A percentile compares a stretch with the other conserved stretches of the same genome.
Conservation (phyloP, 2,329 filamentous ascomycete genomes). For the Davidsoniella eucalypti region DNA sequence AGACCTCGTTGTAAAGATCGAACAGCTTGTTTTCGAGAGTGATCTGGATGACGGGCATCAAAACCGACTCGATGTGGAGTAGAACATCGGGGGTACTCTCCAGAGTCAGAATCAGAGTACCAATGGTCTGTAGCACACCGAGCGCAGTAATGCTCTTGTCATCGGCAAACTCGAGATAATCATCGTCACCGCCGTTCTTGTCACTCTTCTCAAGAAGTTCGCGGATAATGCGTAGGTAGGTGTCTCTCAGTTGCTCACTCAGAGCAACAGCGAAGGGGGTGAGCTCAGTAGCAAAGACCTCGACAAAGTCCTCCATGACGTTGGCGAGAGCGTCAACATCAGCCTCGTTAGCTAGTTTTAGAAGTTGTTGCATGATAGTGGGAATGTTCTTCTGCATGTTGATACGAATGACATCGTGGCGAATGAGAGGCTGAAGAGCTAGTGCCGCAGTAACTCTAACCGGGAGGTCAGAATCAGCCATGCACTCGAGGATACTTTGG, state of each 20-base stretch:
- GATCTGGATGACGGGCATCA: conserved; percentile 94
- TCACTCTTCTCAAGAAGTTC: conserved; percentile 82
- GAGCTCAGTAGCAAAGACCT: conserved; percentile 92
- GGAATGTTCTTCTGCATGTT: conserved; percentile 98
- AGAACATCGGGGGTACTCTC: conserved; percentile 96
- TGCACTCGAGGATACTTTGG: conserved; percentile 88
- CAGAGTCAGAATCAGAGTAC: conserved; percentile 86
- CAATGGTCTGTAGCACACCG: conserved; percentile 92
- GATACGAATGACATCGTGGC: conserved; percentile 81
- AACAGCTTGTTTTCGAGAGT: conserved; percentile 97
- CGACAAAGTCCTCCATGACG: conserved; percentile 99
- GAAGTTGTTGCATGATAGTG: conserved; percentile 96
- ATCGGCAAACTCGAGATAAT: conserved; percentile 82
- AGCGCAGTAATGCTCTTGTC: conserved; percentile 98
- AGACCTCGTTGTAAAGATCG: conserved; percentile 93
- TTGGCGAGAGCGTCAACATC: conserved; percentile 95
- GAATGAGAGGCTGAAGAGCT: conserved; percentile 84
- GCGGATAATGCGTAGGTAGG: conserved; percentile 82
- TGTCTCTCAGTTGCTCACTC: conserved; percentile 89
- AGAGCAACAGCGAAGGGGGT: conserved; percentile 94
- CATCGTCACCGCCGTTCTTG: conserved; percentile 58
- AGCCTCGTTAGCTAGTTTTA: conserved; percentile 94
- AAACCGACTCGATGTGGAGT: conserved; percentile 79
- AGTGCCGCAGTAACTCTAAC: conserved; percentile 89
- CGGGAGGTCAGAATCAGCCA: conserved; percentile 85